Base-by-base conservation (phyloP, 768 basidiomycete genomes). In the Hirschioporus abietinus region DNA sequence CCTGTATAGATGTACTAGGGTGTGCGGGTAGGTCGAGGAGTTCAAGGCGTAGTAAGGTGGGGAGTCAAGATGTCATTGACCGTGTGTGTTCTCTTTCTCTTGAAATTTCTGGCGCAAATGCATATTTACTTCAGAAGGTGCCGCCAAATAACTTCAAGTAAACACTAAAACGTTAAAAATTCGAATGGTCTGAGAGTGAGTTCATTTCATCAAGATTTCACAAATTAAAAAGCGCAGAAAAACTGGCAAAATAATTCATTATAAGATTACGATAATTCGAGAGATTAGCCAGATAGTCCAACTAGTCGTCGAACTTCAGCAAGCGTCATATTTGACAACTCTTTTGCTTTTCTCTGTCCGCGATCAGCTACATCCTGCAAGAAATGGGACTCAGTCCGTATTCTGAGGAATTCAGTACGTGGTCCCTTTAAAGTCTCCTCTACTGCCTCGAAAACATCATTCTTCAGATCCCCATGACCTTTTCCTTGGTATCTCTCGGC, bases 401-500 rank as follows among this genome's bases (percentile, higher is more conserved):
- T 73, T 69, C 84, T 81, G 71, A 85, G 81, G 68, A 92, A 95
- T 74, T 92, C 88, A 0, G 75, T 79, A 60, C 95, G 79, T 5
- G 96, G 92, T 0, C 77, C 77, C 60, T 80, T 83, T n/a, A 96
- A 70, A 58, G 86, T 70, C 64, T 83, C 87, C 52, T 89, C 87
- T 0, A 98, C 82, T 0, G 88, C 91, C 4, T 90, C 91, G 0
- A 83, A 82, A 1, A 95, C 88, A 60, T 90, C 89, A 4, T 73
- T 78, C 78, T 99, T 98, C 69, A 98, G 76, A 18, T 82, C 73
- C 0, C 86, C 88, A 66, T 91, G 88, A 0, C 88, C 86, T 66
- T 82, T 83, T 60, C 76, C 80, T 67, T 77, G 78, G 67, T 88
- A 91, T 15, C 79, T 76, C 64, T 69, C 72, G 1, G 87, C 87